Percentiles rank a stretch among this genome's conserved stretches.
Evolutionary conservation across 106 monocot species (phyloP).

Genomic region (Dendrobium nobile): DNA sequence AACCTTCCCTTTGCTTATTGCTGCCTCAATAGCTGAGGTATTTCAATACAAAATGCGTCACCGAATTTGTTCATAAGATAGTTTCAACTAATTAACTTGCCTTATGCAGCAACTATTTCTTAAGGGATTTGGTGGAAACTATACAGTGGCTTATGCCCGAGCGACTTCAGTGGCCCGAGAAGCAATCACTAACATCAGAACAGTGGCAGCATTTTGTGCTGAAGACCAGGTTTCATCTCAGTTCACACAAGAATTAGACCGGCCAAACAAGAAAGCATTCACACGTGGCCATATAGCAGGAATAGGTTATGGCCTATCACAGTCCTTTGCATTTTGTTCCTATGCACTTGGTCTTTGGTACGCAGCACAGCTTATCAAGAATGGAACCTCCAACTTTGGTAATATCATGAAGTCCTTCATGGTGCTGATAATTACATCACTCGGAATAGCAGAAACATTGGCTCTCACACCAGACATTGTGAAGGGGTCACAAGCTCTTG

Average conservation of each 20-base stretch:
- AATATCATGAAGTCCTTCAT: conserved; percentile 41
- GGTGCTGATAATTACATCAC: conserved; percentile 37
- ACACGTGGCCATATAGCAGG: conserved; percentile 38
- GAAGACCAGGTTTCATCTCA: conserved; percentile 20
- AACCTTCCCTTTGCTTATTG: conserved; percentile 31
- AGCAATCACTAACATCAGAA: conserved; percentile 31
- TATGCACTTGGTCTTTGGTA: conserved; percentile 57
- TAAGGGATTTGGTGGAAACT: conserved; percentile 36
- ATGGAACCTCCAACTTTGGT: conserved; percentile 28
- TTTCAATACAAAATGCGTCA: not conserved
- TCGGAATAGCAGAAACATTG: conserved; percentile 38
- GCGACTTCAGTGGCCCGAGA: conserved; percentile 27
- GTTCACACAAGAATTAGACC: conserved; percentile 16
- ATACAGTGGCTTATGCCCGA: conserved; percentile 21
- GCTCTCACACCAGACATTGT: conserved; percentile 35
- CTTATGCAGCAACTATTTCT: conserved; percentile 35
- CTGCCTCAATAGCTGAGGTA: conserved; percentile 39
- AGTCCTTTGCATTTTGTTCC: conserved; percentile 35
- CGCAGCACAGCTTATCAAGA: conserved; percentile 30
- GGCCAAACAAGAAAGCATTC: conserved; percentile 20
- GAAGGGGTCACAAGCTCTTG: conserved; percentile 28
- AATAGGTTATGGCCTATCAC: conserved; percentile 35
- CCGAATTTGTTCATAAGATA: not conserved
- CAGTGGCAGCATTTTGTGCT: conserved; percentile 29
- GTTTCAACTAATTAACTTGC: not conserved